Conservation (phyloP, 1,139 yeast genomes). For the Spathaspora sp. region DNA sequence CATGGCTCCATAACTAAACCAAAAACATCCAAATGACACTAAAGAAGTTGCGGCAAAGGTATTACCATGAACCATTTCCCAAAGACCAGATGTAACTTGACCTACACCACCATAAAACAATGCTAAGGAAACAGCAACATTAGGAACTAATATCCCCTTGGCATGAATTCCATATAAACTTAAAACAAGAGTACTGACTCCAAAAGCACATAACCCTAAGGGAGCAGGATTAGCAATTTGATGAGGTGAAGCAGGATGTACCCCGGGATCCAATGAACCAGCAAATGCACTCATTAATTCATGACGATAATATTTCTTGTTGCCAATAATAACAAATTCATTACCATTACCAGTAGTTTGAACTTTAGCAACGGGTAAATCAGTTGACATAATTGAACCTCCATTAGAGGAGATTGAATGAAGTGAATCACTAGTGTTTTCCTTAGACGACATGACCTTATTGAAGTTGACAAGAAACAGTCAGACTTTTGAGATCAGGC, state of each 20-base stretch:
- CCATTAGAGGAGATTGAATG: conserved; percentile 19
- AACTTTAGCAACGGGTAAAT: conserved; percentile 17
- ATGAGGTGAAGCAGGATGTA: conserved; percentile 28
- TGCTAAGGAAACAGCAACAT: conserved; percentile 39
- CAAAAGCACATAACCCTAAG: conserved; percentile 52
- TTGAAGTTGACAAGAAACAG: neutral
- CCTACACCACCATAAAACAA: conserved; percentile 43
- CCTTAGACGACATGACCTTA: neutral
- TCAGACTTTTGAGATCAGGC: neutral
- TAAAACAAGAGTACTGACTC: conserved; percentile 42
- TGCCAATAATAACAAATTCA: conserved; percentile 30
- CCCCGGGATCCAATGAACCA: conserved; percentile 30
- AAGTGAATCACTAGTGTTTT: conserved; percentile 3
- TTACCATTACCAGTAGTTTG: conserved; percentile 22
- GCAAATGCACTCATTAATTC: conserved; percentile 27
- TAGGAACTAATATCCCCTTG: conserved; percentile 30
- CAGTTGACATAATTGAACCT: conserved; percentile 9
- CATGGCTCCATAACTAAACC: conserved; percentile 36
- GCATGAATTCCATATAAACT: conserved; percentile 37
- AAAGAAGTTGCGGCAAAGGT: conserved; percentile 37
- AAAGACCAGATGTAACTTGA: conserved; percentile 46
- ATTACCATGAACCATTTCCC: conserved; percentile 41
- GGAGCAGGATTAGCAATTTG: conserved; percentile 56
- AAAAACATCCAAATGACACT: conserved; percentile 36
- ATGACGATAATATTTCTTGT: conserved; percentile 29